Conservation (phyloP, 2,329 filamentous ascomycete genomes). For the Tolypocladium paradoxum region DNA sequence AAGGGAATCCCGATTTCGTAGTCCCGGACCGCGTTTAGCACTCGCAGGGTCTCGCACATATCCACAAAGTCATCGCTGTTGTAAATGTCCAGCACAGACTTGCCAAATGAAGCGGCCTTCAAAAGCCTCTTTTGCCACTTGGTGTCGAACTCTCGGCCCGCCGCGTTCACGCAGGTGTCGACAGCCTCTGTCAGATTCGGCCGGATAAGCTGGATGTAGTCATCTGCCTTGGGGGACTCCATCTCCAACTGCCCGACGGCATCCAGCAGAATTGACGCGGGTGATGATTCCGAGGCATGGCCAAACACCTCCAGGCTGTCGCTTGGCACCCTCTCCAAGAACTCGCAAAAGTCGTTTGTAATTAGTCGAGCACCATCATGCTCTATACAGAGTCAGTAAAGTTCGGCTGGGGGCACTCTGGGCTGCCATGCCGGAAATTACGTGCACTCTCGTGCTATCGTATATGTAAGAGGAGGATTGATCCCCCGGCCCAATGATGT, state of each 20-base stretch:
- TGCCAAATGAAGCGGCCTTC: slow-evolving; percentile 95
- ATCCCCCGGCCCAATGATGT: slow-evolving; percentile 78
- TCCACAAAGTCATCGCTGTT: slow-evolving; percentile 98
- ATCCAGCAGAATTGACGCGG: slow-evolving; percentile 86
- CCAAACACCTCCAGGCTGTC: slow-evolving; percentile 84
- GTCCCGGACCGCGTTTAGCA: slow-evolving; percentile 84
- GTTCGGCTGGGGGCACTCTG: background rate
- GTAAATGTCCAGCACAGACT: slow-evolving; percentile 93
- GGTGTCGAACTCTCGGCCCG: slow-evolving; percentile 80
- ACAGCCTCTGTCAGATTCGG: slow-evolving; percentile 84
- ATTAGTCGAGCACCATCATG: slow-evolving; percentile 81
- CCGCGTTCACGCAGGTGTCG: slow-evolving; percentile 84
- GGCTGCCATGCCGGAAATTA: slow-evolving; percentile 58
- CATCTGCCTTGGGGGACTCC: slow-evolving; percentile 92
- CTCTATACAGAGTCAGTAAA: slow-evolving; percentile 25
- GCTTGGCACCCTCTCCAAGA: slow-evolving; percentile 84
- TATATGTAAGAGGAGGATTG: slow-evolving; percentile 73
- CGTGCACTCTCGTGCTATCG: slow-evolving; percentile 77
- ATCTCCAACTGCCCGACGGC: slow-evolving; percentile 84
- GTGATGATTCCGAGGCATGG: slow-evolving; percentile 75
- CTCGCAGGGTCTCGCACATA: slow-evolving; percentile 88
- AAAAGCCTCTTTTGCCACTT: slow-evolving; percentile 93
- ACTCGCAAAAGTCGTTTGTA: slow-evolving; percentile 92
- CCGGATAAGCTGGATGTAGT: slow-evolving; percentile 91
- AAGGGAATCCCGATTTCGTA: slow-evolving; percentile 85